Percentiles rank a stretch among this genome's conserved stretches.
Conservation (phyloP, 495 filamentous ascomycete species). For the Chaetomium cochliodes region DNA sequence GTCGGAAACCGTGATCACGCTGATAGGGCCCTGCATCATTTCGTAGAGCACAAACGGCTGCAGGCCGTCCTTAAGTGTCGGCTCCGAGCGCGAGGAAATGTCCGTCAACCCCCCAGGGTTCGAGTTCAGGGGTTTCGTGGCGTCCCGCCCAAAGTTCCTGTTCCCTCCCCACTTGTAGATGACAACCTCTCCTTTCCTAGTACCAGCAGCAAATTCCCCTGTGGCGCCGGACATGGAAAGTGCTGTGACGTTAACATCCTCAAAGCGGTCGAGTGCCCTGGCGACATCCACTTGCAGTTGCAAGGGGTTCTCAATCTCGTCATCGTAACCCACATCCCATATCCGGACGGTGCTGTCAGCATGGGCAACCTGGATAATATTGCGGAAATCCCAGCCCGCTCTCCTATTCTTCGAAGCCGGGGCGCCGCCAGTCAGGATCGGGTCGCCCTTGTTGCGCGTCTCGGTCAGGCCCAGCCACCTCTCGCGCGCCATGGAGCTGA, state of each 20-base stretch:
- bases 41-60: conserved; percentile 77
- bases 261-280: conserved; percentile 74
- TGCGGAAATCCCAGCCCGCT: conserved; percentile 65
- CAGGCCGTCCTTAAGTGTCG: conserved; percentile 75
- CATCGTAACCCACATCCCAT: conserved; percentile 87
- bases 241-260: conserved; percentile 71
- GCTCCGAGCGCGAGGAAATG: conserved; percentile 72
- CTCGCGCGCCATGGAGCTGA: conserved; percentile 68
- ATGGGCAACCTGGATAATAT: conserved; percentile 77
- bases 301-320: conserved; percentile 85
- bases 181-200: conserved; percentile 75
- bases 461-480: conserved; percentile 89
- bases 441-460: conserved; percentile 67
- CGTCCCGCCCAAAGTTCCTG: conserved; percentile 39
- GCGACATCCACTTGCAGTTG: conserved; percentile 83
- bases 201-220: conserved; percentile 81
- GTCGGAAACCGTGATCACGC: conserved; percentile 76
- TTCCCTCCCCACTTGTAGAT: conserved; percentile 87
- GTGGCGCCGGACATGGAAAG: conserved; percentile 74
- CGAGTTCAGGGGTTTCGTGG: conserved; percentile 54
- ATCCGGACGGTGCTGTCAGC: conserved; percentile 82
- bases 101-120: conserved; percentile 65
- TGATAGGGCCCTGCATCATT: conserved; percentile 75
- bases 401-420: conserved; percentile 58
- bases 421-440: conserved; percentile 50